A percentile compares a stretch with the other conserved stretches of the same genome.
These are phyloP conservation scores for Malus asiatica DNA, from an alignment of 306 rosid genomes.

Conservation along the genomic window DNA sequence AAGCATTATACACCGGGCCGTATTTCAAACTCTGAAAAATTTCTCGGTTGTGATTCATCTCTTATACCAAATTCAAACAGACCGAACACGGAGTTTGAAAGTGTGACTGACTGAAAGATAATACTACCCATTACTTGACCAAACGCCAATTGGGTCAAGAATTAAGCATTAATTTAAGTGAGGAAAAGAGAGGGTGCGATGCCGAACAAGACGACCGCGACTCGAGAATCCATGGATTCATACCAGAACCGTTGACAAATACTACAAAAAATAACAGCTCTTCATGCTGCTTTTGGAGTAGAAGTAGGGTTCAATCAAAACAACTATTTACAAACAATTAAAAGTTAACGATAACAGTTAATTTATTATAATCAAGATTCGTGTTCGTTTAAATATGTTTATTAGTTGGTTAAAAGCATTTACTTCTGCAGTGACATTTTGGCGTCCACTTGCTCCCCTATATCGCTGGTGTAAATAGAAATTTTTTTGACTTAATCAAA, in stretches of 20 bases:
- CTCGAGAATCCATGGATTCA: constrained; percentile 1
- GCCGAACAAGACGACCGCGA: background rate
- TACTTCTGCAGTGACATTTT: too few relatives aligned
- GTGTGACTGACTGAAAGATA: background rate
- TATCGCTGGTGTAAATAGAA: too few relatives aligned
- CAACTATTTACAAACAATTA: too few relatives aligned
- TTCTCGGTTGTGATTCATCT: too few relatives aligned
- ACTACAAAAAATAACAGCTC: too few relatives aligned
- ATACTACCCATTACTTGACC: background rate
- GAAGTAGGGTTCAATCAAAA: constrained; percentile 2
- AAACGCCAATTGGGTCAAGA: constrained; percentile 1
- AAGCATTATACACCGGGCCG: too few relatives aligned
- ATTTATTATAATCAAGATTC: background rate
- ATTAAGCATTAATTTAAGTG: background rate
- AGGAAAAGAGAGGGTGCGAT: background rate
- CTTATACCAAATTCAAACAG: background rate
- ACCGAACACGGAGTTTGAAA: constrained; percentile 18
- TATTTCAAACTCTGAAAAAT: too few relatives aligned
- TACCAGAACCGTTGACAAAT: constrained; percentile 15
- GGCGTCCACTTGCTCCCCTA: too few relatives aligned
- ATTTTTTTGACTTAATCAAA: too few relatives aligned
- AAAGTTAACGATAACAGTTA: background rate
- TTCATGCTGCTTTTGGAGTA: background rate
- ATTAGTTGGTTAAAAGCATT: too few relatives aligned
- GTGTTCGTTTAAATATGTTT: background rate